Evolutionary conservation across 441 rosid species (phyloP).

Genomic region (Syzygium malaccense): DNA sequence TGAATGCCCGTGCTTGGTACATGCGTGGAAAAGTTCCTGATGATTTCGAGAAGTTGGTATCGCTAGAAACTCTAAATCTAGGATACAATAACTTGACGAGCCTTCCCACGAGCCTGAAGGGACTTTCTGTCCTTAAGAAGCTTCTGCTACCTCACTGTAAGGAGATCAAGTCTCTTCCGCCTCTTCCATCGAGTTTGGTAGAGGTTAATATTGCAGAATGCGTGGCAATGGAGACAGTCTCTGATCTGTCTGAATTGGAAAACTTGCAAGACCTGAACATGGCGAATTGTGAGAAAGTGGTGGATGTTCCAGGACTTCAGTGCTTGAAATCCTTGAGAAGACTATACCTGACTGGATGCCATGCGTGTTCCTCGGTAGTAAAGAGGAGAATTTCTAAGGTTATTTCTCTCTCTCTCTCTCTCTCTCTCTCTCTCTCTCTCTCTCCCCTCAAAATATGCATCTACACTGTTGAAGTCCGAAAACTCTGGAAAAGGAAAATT

Average conservation of each 20-base stretch:
- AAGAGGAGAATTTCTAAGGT: slow-evolving; percentile 58
- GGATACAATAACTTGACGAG: slow-evolving; percentile 41
- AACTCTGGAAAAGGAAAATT: neutral
- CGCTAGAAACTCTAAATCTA: slow-evolving; percentile 28
- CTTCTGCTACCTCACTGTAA: slow-evolving; percentile 36
- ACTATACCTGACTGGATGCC: slow-evolving; percentile 49
- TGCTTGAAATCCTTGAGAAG: slow-evolving; percentile 26
- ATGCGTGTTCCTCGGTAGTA: slow-evolving; percentile 19
- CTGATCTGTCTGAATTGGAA: slow-evolving; percentile 31
- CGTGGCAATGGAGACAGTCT: slow-evolving; percentile 26
- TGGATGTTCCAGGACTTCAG: slow-evolving; percentile 49
- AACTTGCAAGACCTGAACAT: slow-evolving; percentile 31
- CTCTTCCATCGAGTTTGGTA: slow-evolving; percentile 42
- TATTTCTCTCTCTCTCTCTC: neutral
- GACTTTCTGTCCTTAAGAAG: slow-evolving; percentile 38
- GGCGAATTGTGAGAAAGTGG: slow-evolving; percentile 44
- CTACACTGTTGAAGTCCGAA: neutral
- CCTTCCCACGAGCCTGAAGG: slow-evolving; percentile 52
- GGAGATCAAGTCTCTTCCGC: slow-evolving; percentile 47
- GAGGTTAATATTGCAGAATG: slow-evolving; percentile 35
- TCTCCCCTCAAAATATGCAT: neutral
- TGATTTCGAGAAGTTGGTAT: slow-evolving; percentile 43
- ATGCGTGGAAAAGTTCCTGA: slow-evolving; percentile 47
- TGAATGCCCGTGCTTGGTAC: slow-evolving; percentile 54
- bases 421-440: too few species aligned